A percentile compares a stretch with the other conserved stretches of the same genome.
These are phyloP conservation scores for Pseudopyricularia cyperi DNA, from an alignment of 2,329 filamentous ascomycete genomes.

Conservation along the genomic window DNA sequence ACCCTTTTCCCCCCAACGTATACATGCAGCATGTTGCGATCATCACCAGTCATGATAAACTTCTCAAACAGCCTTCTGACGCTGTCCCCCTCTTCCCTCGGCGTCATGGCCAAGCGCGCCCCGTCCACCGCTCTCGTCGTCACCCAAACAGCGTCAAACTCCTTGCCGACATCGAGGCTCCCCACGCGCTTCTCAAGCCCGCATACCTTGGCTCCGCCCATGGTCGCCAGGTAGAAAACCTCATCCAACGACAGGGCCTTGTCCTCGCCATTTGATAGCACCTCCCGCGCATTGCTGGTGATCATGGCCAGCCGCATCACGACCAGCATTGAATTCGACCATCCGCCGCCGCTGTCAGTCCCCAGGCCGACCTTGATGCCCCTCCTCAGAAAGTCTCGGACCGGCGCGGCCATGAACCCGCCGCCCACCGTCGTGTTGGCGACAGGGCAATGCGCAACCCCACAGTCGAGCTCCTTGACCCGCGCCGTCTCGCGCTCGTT, in stretches of 20 bases:
- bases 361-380: conserved; percentile 55
- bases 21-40: conserved; percentile 44
- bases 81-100: conserved; percentile 16
- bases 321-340: conserved; percentile 27
- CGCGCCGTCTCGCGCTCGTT: conserved; percentile 38
- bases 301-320: conserved; percentile 46
- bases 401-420: conserved; percentile 48
- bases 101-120: background rate
- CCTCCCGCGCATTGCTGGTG: conserved; percentile 34
- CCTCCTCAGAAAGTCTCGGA: conserved; percentile 40
- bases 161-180: conserved; percentile 38
- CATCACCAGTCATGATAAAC: conserved; percentile 53
- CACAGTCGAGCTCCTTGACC: conserved; percentile 34
- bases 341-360: conserved; percentile 44
- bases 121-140: background rate
- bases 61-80: conserved; percentile 42
- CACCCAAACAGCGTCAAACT: background rate
- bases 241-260: conserved; percentile 34
- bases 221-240: conserved; percentile 45
- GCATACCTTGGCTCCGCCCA: conserved; percentile 47
- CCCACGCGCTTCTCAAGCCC: conserved; percentile 39
- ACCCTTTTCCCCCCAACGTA: conserved; percentile 27
- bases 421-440: conserved; percentile 50
- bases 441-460: conserved; percentile 51
- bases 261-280: conserved; percentile 23